Evolutionary conservation across 139 green algal species (phyloP).

Genomic region (Chara braunii): DNA sequence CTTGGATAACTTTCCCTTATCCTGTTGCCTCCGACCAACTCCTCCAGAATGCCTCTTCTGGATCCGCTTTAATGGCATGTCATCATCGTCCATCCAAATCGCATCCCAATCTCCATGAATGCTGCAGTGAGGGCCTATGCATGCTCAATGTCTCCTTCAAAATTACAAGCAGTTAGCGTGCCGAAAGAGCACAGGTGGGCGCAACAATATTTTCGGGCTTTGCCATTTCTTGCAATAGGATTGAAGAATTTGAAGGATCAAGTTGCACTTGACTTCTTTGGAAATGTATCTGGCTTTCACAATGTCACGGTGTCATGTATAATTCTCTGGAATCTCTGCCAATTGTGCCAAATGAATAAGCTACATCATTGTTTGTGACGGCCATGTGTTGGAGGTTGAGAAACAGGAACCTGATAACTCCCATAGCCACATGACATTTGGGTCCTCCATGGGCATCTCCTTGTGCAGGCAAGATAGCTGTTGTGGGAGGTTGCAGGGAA

Average conservation of each 20-base stretch:
- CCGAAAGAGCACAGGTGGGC: neutral
- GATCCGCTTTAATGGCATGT: no score
- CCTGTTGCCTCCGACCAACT: no score
- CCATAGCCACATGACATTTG: neutral
- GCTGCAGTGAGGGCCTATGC: no score
- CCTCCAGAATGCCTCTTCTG: no score
- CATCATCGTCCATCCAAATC: no score
- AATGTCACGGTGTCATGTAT: neutral
- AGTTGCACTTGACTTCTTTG: neutral
- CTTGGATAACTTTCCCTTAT: no score
- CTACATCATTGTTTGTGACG: neutral
- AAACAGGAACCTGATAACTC: neutral
- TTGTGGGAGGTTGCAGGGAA: slow-evolving; percentile 85
- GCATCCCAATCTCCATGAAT: no score
- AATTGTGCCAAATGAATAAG: neutral
- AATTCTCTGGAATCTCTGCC: neutral
- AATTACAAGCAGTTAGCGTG: no score
- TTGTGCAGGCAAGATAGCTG: slow-evolving; percentile 67
- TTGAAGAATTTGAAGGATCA: neutral
- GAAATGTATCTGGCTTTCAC: neutral
- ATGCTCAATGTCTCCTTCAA: no score
- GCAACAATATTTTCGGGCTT: slow-evolving; percentile 5
- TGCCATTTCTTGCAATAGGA: neutral
- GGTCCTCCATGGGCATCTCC: neutral
- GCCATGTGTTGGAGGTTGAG: neutral